phyloP scores from a whole-genome alignment of 202 grass and related monocot genomes.

The Cymbopogon flexuosus region DNA sequence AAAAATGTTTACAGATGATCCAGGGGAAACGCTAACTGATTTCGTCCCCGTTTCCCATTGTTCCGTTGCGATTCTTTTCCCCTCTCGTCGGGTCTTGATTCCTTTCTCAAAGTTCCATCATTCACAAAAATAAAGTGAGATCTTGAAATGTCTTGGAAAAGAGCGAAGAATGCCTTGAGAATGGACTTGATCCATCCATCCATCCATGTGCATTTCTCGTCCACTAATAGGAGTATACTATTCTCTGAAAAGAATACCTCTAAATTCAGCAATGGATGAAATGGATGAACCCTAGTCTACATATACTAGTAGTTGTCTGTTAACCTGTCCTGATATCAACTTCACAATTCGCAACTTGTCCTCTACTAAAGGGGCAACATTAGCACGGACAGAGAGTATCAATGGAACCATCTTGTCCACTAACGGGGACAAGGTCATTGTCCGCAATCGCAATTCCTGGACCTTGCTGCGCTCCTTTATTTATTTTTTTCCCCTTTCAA shows the following conservation, averaged over 20 bases:
- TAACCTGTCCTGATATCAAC: slow-evolving; percentile 14
- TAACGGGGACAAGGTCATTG: slow-evolving; percentile 28
- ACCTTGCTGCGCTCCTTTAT: neutral
- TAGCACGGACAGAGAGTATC: slow-evolving; percentile 8
- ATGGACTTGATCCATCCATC: neutral
- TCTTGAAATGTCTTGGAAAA: neutral
- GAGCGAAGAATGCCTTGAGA: neutral
- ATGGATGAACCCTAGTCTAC: slow-evolving; percentile 10
- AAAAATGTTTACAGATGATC: neutral
- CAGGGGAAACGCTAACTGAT: slow-evolving; percentile 12
- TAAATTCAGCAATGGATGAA: neutral
- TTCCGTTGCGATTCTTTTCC: neutral
- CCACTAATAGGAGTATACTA: neutral
- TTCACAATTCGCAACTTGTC: neutral
- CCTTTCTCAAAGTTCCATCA: slow-evolving; percentile 1
- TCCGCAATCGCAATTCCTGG: slow-evolving; percentile 25
- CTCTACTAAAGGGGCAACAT: slow-evolving; percentile 8
- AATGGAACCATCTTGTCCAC: slow-evolving; percentile 29
- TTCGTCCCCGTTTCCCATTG: neutral
- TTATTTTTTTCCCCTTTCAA: neutral
- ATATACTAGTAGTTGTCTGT: neutral
- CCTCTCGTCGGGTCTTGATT: neutral
- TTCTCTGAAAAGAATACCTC: neutral
- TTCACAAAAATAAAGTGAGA: neutral
- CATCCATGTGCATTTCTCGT: neutral